Base-by-base conservation (phyloP, 2,329 filamentous ascomycete species). In the Colletotrichum graminicola region DNA sequence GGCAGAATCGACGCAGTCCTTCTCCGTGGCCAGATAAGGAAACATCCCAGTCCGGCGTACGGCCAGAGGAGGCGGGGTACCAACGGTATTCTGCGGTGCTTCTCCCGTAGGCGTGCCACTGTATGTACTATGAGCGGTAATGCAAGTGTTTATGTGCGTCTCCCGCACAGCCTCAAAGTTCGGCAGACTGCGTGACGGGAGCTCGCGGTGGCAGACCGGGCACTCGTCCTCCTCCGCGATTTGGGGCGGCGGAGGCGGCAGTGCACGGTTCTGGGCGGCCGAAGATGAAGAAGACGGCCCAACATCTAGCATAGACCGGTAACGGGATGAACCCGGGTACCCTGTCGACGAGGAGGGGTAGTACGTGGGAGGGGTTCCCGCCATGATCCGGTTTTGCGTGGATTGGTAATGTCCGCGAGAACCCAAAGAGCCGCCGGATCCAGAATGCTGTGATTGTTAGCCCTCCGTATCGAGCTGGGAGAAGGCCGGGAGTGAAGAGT, bases 211-310 rank as follows among this genome's bases (percentile, higher is more conserved):
- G 76, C 93, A 95, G 55, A 95, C 88, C 0, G 93, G 93, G 73
- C 93, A 95, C 76, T 94, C 91, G 77, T 95, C 93, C 77, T 94
- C 93, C 78, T 95, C 93, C 7, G 86, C 84, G 76, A 88, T 85
- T 67, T 87, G 88, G 1, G 83, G 85, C 14, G 84, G 84, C 5
- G 82, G 83, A 2, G 82, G 83, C 1, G 82, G 83, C 47, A 81
- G 76, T 36, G 80, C 82, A 32, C 81, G 83, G 49, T 79, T 82
- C 23, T 79, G 76, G n/a, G 47, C 47, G 5, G 81, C 80, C 2
- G 82, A 82, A 4, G 83, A 80, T 12, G 80, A 76, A 4, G 79
- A 81, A 3, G 80, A 74, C 7, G 75, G 74, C 12, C 79, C 78
- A 11, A 78, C 77, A n/a, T 82, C 77, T 21, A 79, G 73, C 60